Percentiles rank a stretch among this genome's conserved stretches.
These are phyloP conservation scores for Diaporthe sp. DNA, from an alignment of 2,329 filamentous ascomycete species.

Conservation along the genomic window DNA sequence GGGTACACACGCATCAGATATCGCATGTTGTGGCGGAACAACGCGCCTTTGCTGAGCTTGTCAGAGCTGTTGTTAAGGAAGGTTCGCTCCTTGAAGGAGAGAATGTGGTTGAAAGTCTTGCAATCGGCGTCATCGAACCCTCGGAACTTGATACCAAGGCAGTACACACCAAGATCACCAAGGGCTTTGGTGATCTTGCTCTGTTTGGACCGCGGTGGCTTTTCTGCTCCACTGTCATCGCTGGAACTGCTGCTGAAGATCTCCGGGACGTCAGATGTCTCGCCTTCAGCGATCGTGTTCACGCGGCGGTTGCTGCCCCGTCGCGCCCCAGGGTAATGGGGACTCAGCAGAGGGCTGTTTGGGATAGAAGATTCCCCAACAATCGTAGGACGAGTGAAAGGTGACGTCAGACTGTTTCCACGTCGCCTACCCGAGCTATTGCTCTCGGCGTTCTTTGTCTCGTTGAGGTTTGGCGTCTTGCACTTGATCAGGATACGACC, in stretches of 20 bases:
- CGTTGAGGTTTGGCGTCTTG: conserved; percentile 76
- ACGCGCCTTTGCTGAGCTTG: conserved; percentile 77
- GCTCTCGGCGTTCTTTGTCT: conserved; percentile 49
- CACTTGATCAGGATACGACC: conserved; percentile 92
- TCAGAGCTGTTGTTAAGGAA: conserved; percentile 85
- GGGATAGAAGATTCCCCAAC: conserved; percentile 68
- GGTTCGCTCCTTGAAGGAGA: conserved; percentile 91
- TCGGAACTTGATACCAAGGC: conserved; percentile 80
- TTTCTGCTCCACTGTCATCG: conserved; percentile 78
- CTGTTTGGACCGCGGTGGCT: conserved; percentile 61
- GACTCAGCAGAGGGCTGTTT: conserved; percentile 64
- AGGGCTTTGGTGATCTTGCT: conserved; percentile 90
- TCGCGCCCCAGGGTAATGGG: conserved; percentile 61
- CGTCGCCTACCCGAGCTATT: conserved; percentile 61
- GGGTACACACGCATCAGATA: conserved; percentile 96
- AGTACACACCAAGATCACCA: conserved; percentile 85
- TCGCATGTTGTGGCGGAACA: conserved; percentile 91
- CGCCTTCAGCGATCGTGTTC: conserved; percentile 68
- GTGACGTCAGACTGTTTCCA: conserved; percentile 81
- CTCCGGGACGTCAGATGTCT: conserved; percentile 58
- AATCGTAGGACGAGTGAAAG: conserved; percentile 72
- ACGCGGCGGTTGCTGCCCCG: conserved; percentile 61
- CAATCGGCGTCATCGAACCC: conserved; percentile 83
- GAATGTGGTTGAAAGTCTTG: conserved; percentile 92
- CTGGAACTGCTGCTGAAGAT: conserved; percentile 73